A percentile compares a stretch with the other conserved stretches of the same genome.
Conservation (phyloP, 2,329 filamentous ascomycete species). For the Aspergillus quadrilineatus region DNA sequence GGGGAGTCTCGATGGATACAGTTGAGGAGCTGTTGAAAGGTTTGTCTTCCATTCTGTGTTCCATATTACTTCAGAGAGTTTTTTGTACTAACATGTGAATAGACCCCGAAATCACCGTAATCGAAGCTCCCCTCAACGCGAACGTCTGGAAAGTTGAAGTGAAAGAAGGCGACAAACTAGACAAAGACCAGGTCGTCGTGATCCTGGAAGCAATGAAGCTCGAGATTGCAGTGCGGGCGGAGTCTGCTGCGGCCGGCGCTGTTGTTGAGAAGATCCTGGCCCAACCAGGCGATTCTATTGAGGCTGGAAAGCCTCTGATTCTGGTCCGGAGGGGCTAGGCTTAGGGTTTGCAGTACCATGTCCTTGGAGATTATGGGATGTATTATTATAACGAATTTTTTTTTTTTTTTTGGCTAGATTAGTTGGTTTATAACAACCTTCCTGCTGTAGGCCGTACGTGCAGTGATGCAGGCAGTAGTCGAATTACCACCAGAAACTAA, state of each 20-base stretch:
- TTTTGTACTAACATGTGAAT: not conserved
- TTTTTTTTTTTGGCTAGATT: not conserved
- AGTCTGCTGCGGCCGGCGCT: conserved; percentile 27
- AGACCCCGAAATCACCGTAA: conserved; percentile 38
- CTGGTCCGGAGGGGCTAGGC: conserved; percentile 23
- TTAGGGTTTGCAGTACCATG: not conserved
- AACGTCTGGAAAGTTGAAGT: conserved; percentile 57
- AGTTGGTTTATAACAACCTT: not conserved
- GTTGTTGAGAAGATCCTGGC: conserved; percentile 42
- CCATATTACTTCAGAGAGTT: not conserved
- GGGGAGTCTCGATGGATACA: conserved; percentile 50
- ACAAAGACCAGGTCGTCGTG: conserved; percentile 44
- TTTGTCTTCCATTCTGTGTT: conserved; percentile 23
- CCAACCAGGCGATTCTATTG: conserved; percentile 41
- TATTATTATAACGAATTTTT: not conserved
- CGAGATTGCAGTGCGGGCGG: conserved; percentile 49
- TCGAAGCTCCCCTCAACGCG: conserved; percentile 49
- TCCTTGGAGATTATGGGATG: not conserved
- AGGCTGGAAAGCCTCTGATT: conserved; percentile 35
- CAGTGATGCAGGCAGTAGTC: not conserved
- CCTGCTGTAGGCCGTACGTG: not conserved
- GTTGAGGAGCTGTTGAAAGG: conserved; percentile 52
- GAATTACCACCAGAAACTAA: conserved; percentile 91
- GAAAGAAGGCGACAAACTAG: conserved; percentile 43
- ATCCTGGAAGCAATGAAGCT: conserved; percentile 61